Evolutionary conservation across 208 protist species (phyloP), one percentile per base, ranked within the genome.

Genomic region (Angomonas deanei): DNA sequence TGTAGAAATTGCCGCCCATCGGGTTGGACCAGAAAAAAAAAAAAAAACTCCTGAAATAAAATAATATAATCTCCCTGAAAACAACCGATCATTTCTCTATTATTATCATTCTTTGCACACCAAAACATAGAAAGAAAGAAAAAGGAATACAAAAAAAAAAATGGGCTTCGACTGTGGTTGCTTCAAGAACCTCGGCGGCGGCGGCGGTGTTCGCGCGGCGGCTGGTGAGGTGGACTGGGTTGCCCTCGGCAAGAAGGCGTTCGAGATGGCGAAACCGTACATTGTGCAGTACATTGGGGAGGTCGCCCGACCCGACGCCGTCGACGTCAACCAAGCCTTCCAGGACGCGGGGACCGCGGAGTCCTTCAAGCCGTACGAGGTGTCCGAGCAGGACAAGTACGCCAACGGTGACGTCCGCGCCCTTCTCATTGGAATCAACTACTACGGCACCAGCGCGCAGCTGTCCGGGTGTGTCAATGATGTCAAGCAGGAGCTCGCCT

Each of bases 381-480:
- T 58, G 8, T 66, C 72, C 0, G 47, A 15, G 47, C n/a, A 53
- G 24, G 15, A 10, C n/a, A 34, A 50, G 10, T 76, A 78, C 61
- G 34, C 32, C 1, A 28, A 50, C 17, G 80, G 77, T 17, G 65
- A 68, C 24, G 68, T 79, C 15, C 61, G 65, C 11, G 75, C 81
- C 3, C 68, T 88, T 19, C 69, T 91, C 39, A 76, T 88, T 42
- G 86, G 83, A 28, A 89, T 93, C 49, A 91, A 93, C 74, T 90
- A 90, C 78, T 79, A 77, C 67, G 74, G 82, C 57, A 78, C 77
- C 39, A 63, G 47, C 17, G 76, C 72, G 2, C 47, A 85, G 61
- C 80, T 93, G 27, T 68, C 55, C 15, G 84, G 84, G 8, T 93
- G 84, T 64, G 76, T 86, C 38, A 93, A 91, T 63, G 82, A 93